phyloP scores from a whole-genome alignment of 768 basidiomycete genomes.

The Mycena galericulata region DNA sequence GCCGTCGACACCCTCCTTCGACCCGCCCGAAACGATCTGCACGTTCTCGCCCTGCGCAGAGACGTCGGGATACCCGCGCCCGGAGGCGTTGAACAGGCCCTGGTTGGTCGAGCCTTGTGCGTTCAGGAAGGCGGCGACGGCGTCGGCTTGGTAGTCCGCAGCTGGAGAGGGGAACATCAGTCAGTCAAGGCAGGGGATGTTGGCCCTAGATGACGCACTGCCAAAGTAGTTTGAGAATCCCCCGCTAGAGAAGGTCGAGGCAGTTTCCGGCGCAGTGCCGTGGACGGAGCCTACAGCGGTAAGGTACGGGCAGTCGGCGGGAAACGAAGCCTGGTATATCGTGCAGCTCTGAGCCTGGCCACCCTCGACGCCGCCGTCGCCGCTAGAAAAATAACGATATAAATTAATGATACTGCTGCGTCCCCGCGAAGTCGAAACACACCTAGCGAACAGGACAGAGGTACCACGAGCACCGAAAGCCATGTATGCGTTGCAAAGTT shows the following conservation, averaged over 20 bases:
- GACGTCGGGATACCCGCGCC: conserved; percentile 49
- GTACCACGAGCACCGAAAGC: conserved; percentile 61
- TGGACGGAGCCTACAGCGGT: conserved; percentile 31
- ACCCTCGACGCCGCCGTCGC: conserved; percentile 58
- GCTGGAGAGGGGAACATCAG: conserved; percentile 44
- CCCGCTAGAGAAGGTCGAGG: conserved; percentile 24
- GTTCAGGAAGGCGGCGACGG: conserved; percentile 42
- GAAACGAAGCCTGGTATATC: conserved; percentile 1
- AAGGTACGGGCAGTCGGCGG: neutral
- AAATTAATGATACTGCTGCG: too few species aligned
- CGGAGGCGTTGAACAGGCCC: conserved; percentile 47
- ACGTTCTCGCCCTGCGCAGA: conserved; percentile 29
- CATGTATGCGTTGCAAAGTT: conserved; percentile 48
- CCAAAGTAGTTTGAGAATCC: conserved; percentile 23
- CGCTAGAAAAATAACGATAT: too few species aligned
- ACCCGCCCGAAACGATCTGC: conserved; percentile 21
- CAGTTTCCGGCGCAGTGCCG: conserved; percentile 21
- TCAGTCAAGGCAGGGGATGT: conserved; percentile 43
- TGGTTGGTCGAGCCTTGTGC: conserved; percentile 37
- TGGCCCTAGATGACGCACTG: neutral
- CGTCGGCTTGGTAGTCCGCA: conserved; percentile 36
- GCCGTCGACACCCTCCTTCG: neutral
- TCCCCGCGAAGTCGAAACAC: too few species aligned
- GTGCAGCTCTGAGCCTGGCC: neutral
- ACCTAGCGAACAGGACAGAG: conserved; percentile 53